Conservation (phyloP, 2,329 filamentous ascomycete species). For the Colletotrichum shisoi region DNA sequence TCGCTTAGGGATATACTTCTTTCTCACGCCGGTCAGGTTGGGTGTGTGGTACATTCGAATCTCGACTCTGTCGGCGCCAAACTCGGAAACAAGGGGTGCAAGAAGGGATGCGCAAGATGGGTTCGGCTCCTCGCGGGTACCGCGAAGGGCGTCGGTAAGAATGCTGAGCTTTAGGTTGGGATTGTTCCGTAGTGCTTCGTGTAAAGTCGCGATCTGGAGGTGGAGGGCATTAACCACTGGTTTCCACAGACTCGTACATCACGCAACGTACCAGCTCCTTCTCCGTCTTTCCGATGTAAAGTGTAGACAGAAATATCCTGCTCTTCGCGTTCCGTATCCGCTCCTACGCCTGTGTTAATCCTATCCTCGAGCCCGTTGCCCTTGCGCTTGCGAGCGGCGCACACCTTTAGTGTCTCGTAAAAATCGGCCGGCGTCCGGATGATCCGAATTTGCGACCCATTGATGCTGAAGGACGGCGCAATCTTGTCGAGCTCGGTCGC, state of each 20-base stretch:
- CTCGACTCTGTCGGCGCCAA: constrained; percentile 84
- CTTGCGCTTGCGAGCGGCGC: constrained; percentile 17
- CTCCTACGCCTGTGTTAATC: constrained; percentile 55
- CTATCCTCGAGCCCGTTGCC: constrained; percentile 1
- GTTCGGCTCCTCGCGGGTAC: constrained; percentile 86
- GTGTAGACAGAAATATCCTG: constrained; percentile 89
- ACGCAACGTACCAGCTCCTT: constrained; percentile 71
- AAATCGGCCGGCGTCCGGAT: constrained; percentile 85
- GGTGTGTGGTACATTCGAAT: constrained; percentile 98
- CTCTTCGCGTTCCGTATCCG: constrained; percentile 82
- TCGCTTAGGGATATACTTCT: constrained; percentile 82
- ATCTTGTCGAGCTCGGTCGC: constrained; percentile 82
- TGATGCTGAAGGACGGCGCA: constrained; percentile 87
- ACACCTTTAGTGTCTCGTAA: constrained; percentile 87
- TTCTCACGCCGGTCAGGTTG: constrained; percentile 86
- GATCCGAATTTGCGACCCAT: constrained; percentile 80
- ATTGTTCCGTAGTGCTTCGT: constrained; percentile 76
- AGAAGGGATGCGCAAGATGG: constrained; percentile 89
- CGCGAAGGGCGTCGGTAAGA: constrained; percentile 87
- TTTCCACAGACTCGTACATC: background rate
- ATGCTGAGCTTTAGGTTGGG: constrained; percentile 83
- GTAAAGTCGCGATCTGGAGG: constrained; percentile 74
- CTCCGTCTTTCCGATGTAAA: constrained; percentile 96
- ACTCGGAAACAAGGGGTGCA: constrained; percentile 81
- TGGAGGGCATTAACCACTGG: background rate